These are phyloP conservation scores for Cymbopogon citratus DNA, from an alignment of 176 grass and related monocot species.

Conservation along the genomic window DNA sequence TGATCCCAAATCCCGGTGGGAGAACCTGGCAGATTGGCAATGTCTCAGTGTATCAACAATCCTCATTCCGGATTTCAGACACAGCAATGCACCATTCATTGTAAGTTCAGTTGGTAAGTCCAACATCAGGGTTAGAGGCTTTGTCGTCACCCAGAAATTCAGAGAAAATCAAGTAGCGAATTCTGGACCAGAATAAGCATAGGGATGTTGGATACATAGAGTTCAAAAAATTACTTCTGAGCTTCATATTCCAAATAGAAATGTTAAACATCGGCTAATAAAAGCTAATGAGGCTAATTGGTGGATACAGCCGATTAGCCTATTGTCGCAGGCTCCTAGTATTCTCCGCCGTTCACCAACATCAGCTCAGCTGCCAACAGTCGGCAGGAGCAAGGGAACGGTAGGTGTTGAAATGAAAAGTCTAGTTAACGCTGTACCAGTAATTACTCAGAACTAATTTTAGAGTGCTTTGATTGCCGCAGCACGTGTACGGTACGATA, in stretches of 20 bases:
- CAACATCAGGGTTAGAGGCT: neutral
- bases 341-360: neutral
- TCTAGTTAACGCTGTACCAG: neutral
- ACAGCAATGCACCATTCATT: neutral
- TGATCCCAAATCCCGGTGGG: slow-evolving; percentile 44
- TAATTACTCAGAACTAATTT: neutral
- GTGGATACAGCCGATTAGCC: no score
- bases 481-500: no score
- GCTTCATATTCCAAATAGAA: neutral
- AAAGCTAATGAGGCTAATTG: neutral
- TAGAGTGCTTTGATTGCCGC: neutral
- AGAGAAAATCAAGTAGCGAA: neutral
- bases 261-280: neutral
- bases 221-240: neutral
- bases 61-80: neutral
- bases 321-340: neutral
- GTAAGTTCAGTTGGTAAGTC: neutral
- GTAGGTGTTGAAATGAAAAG: neutral
- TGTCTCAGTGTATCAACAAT: neutral
- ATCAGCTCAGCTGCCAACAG: neutral
- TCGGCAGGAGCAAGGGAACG: neutral
- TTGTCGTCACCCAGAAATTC: neutral
- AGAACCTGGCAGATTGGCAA: slow-evolving; percentile 36
- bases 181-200: neutral
- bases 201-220: neutral